A percentile compares a stretch with the other conserved stretches of the same genome.
Evolutionary conservation across 2,329 filamentous ascomycete species (phyloP).

Genomic region (Cladosporium sp.): DNA sequence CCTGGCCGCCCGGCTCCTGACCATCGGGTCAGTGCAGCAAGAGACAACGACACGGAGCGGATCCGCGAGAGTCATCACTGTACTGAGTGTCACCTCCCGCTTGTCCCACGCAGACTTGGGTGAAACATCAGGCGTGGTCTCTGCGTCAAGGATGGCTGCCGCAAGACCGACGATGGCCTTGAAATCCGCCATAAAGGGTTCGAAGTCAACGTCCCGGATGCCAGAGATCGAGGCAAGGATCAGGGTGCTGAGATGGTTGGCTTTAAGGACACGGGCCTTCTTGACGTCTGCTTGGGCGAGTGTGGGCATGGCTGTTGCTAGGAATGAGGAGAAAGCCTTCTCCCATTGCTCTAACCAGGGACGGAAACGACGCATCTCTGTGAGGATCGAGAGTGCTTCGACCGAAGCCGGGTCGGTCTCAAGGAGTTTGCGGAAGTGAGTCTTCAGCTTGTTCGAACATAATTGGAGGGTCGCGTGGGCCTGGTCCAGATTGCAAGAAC

Average conservation of each 20-base stretch:
- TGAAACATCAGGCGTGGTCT: constrained; percentile 3
- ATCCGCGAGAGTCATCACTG: constrained; percentile 7
- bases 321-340: constrained; percentile 26
- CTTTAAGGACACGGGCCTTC: constrained; percentile 28
- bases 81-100: background rate
- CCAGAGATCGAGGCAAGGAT: constrained; percentile 24
- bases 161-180: constrained; percentile 13
- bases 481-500: constrained; percentile 24
- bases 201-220: constrained; percentile 8
- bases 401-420: constrained; percentile 16
- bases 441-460: constrained; percentile 25
- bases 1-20: constrained; percentile 1
- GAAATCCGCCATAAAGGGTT: constrained; percentile 9
- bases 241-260: constrained; percentile 30
- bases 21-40: constrained; percentile 7
- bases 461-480: constrained; percentile 31
- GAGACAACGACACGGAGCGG: constrained; percentile 6
- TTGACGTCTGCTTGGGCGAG: constrained; percentile 28
- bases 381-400: constrained; percentile 16
- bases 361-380: constrained; percentile 17
- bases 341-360: constrained; percentile 32
- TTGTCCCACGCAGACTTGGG: constrained; percentile 9
- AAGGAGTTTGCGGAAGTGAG: constrained; percentile 14
- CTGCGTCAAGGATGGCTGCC: constrained; percentile 9
- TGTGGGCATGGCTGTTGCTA: constrained; percentile 23